Percentiles rank a stretch among this genome's conserved stretches.
These are phyloP conservation scores for Bonia amplexicaulis DNA, from an alignment of 176 grass and related monocot species.

Conservation along the genomic window DNA sequence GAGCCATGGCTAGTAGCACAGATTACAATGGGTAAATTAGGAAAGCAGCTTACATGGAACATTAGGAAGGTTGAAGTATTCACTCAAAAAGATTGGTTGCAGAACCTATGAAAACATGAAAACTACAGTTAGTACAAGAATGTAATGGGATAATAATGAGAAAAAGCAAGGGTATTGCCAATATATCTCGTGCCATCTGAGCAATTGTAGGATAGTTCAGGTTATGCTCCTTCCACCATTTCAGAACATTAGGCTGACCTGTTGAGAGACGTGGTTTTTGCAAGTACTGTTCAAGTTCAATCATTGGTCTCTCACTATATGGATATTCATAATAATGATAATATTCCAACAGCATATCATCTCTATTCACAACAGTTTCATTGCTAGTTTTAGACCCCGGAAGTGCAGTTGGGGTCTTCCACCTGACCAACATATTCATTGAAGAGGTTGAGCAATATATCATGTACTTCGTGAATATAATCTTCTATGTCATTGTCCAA, in stretches of 20 bases:
- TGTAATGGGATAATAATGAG: background rate
- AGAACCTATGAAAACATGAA: background rate
- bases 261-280: background rate
- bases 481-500: too few relatives aligned
- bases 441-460: too few relatives aligned
- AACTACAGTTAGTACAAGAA: background rate
- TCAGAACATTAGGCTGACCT: constrained; percentile 5
- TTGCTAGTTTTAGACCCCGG: too few relatives aligned
- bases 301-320: background rate
- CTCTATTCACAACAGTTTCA: background rate
- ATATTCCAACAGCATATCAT: background rate
- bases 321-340: background rate
- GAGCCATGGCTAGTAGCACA: background rate
- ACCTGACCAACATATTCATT: too few relatives aligned
- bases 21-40: background rate
- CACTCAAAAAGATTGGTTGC: background rate
- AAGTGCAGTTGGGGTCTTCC: too few relatives aligned
- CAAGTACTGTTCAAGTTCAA: constrained; percentile 32
- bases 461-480: too few relatives aligned
- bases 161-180: constrained; percentile 23
- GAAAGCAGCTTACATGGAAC: constrained; percentile 2
- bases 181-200: constrained; percentile 22
- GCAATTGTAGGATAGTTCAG: constrained; percentile 12
- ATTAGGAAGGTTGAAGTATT: background rate
- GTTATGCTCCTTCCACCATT: constrained; percentile 33